A percentile compares a stretch with the other conserved stretches of the same genome.
These are phyloP conservation scores for Eudorina sp. DNA, from an alignment of 139 green algal genomes.

Conservation along the genomic window DNA sequence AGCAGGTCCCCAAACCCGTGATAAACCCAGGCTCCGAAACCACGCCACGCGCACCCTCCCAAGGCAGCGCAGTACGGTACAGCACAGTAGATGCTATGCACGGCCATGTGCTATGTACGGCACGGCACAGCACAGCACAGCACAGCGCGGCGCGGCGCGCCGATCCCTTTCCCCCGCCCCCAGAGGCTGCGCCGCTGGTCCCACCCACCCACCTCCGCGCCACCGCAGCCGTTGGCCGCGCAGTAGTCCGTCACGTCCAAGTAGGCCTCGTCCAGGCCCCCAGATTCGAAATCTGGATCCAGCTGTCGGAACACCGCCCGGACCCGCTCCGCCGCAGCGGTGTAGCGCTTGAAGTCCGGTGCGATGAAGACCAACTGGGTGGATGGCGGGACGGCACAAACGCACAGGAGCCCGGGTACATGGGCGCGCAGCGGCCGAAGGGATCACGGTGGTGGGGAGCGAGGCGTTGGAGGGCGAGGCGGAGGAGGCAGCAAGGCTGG, in stretches of 20 bases:
- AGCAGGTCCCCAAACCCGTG: too few relatives aligned
- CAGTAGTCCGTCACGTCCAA: constrained; percentile 90
- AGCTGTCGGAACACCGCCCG: constrained; percentile 77
- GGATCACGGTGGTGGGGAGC: neutral
- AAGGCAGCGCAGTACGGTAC: too few relatives aligned
- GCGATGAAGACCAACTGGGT: constrained; percentile 46
- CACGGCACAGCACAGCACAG: too few relatives aligned
- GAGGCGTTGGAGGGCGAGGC: neutral
- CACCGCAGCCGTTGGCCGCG: constrained; percentile 53
- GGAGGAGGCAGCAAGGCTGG: neutral
- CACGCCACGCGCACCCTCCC: too few relatives aligned
- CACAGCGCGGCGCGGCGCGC: too few relatives aligned
- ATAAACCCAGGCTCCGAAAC: too few relatives aligned
- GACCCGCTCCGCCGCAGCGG: constrained; percentile 54
- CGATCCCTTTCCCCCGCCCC: too few relatives aligned
- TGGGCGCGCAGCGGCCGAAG: neutral
- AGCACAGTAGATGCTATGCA: too few relatives aligned
- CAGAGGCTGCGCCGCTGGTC: too few relatives aligned
- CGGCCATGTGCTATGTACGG: too few relatives aligned
- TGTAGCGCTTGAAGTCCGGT: constrained; percentile 69
- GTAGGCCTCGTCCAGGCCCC: constrained; percentile 85
- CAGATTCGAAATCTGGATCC: constrained; percentile 83
- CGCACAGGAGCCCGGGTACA: neutral
- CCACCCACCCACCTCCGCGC: constrained; percentile 56
- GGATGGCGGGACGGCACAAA: neutral